These are phyloP conservation scores for Viridothelium virens DNA, from an alignment of 495 filamentous ascomycete genomes.

Conservation along the genomic window DNA sequence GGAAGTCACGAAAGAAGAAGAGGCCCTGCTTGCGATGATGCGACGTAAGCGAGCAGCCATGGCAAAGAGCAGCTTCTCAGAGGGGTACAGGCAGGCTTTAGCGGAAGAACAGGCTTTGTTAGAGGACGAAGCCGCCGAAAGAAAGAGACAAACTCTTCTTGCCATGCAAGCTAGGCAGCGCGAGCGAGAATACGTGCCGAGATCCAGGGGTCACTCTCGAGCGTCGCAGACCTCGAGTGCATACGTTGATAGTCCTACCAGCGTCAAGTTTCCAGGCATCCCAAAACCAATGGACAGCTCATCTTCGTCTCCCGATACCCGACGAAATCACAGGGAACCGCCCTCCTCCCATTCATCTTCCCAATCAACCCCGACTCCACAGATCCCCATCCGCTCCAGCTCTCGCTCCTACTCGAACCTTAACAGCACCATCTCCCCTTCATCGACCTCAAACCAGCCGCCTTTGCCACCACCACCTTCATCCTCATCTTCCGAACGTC, in stretches of 20 bases:
- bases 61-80: conserved; percentile 60
- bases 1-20: conserved; percentile 79
- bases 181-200: background rate
- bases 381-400: conserved; percentile 1
- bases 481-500: background rate
- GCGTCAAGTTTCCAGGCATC: background rate
- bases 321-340: background rate
- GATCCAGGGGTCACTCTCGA: background rate
- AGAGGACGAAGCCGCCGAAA: conserved; percentile 3
- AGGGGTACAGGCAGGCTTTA: conserved; percentile 38
- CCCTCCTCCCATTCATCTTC: conserved; percentile 1
- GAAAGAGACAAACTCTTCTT: conserved; percentile 15
- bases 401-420: background rate
- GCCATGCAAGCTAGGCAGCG: conserved; percentile 2
- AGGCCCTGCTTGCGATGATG: conserved; percentile 73
- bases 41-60: conserved; percentile 68
- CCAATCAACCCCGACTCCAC: conserved; percentile 10
- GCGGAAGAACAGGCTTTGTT: conserved; percentile 11
- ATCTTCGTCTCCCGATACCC: background rate
- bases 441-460: background rate
- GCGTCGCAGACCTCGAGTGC: background rate
- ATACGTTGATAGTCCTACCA: background rate
- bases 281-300: conserved; percentile 6
- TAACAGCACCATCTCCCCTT: background rate
- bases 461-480: background rate